Conservation (phyloP, 2,329 filamentous ascomycete genomes). For the Hymenotorrendiella dingleyae region DNA sequence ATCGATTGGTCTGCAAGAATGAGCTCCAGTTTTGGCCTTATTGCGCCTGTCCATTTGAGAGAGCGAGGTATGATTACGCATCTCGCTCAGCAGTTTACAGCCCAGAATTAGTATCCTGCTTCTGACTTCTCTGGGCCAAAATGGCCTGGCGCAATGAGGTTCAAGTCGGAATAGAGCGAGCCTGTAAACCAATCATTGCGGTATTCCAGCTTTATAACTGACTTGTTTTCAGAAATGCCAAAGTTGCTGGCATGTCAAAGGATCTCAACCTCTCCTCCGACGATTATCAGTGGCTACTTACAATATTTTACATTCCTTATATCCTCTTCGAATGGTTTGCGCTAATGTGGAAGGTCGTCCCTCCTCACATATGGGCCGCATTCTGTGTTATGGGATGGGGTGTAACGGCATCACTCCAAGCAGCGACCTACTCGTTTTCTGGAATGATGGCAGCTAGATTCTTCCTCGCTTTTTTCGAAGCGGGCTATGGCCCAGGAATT, state of each 20-base stretch:
- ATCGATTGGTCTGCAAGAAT: no score
- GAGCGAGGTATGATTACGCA: no score
- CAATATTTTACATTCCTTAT: slow-evolving; percentile 36
- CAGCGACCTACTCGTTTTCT: slow-evolving; percentile 28
- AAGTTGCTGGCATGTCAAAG: slow-evolving; percentile 46
- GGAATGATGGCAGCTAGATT: slow-evolving; percentile 34
- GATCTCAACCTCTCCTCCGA: slow-evolving; percentile 41
- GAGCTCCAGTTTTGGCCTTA: no score
- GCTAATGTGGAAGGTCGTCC: slow-evolving; percentile 34
- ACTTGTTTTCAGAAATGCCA: slow-evolving; percentile 49
- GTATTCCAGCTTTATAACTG: no score
- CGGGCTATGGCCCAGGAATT: slow-evolving; percentile 32
- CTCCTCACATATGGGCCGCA: slow-evolving; percentile 34
- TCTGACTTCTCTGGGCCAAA: no score
- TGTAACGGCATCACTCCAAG: slow-evolving; percentile 40
- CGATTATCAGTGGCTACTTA: slow-evolving; percentile 36
- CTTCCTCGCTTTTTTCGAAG: slow-evolving; percentile 35
- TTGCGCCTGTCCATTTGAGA: no score
- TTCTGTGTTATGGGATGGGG: slow-evolving; percentile 33
- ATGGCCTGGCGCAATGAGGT: no score
- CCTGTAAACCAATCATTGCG: no score
- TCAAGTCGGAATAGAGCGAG: no score
- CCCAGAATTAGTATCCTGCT: no score
- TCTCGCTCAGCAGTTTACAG: no score
- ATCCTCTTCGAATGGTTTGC: slow-evolving; percentile 36